phyloP scores from a whole-genome alignment of 2,329 filamentous ascomycete species.

The Sphaerostilbella broomeana region DNA sequence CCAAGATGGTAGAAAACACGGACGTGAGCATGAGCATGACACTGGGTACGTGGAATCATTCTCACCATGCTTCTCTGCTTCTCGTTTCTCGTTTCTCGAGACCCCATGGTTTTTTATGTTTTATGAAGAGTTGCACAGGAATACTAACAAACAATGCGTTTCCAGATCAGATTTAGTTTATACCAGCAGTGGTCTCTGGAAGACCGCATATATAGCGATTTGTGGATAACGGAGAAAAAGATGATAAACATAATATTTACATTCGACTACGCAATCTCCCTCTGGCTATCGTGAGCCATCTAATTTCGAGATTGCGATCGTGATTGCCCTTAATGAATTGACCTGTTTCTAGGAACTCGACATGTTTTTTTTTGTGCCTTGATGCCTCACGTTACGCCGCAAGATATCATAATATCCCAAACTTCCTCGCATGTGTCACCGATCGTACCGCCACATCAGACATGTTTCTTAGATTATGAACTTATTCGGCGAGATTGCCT shows the following conservation, averaged over 20 bases:
- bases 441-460: no score
- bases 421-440: no score
- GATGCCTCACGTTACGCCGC: no score
- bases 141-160: conserved; percentile 5
- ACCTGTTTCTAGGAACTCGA: neutral
- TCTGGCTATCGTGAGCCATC: no score
- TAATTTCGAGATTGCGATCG: no score
- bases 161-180: conserved; percentile 20
- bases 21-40: conserved; percentile 71
- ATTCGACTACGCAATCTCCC: conserved; percentile 7
- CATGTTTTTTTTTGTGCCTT: no score
- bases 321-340: no score
- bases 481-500: no score
- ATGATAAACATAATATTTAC: conserved; percentile 22
- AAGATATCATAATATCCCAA: no score
- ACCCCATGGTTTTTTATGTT: neutral
- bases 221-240: conserved; percentile 16
- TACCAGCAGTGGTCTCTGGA: conserved; percentile 13
- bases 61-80: neutral
- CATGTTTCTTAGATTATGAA: no score
- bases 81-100: neutral
- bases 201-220: conserved; percentile 13
- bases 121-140: neutral
- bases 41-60: conserved; percentile 46
- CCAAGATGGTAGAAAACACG: conserved; percentile 96